phyloP scores from a whole-genome alignment of 106 monocot genomes.

The Dioscorea dumetorum region DNA sequence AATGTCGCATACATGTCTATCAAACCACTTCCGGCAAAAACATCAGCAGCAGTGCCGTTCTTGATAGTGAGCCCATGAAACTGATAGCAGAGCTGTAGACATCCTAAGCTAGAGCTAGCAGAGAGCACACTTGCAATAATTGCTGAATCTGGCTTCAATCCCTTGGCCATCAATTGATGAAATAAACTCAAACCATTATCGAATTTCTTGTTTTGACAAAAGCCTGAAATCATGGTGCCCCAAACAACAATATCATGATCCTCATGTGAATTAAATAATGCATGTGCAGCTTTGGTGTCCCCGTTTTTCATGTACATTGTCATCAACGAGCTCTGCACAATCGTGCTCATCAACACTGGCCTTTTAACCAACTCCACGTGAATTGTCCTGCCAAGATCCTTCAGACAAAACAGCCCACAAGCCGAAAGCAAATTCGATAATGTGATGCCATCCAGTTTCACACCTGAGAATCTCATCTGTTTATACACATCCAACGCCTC shows the following conservation, averaged over 20 bases:
- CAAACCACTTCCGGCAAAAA: slow-evolving; percentile 29
- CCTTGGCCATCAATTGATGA: slow-evolving; percentile 17
- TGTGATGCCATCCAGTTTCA: slow-evolving; percentile 26
- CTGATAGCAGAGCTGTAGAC: slow-evolving; percentile 17
- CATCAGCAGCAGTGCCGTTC: slow-evolving; percentile 16
- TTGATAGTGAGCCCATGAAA: slow-evolving; percentile 32
- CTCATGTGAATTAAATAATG: slow-evolving; percentile 21
- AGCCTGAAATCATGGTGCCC: slow-evolving; percentile 44
- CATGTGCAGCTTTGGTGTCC: slow-evolving; percentile 6
- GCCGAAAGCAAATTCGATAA: slow-evolving; percentile 31
- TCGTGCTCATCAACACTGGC: slow-evolving; percentile 6
- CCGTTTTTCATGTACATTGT: slow-evolving; percentile 46
- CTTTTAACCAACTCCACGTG: slow-evolving; percentile 40
- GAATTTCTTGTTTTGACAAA: slow-evolving; percentile 22
- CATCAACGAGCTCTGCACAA: slow-evolving; percentile 27
- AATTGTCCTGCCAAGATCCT: slow-evolving; percentile 22
- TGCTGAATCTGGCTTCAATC: slow-evolving; percentile 20
- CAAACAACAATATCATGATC: slow-evolving; percentile 27
- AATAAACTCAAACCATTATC: slow-evolving; percentile 19
- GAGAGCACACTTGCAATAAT: slow-evolving; percentile 19
- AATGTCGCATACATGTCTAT: slow-evolving; percentile 43
- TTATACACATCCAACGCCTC: slow-evolving; percentile 25
- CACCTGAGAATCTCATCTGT: slow-evolving; percentile 7
- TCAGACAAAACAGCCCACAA: slow-evolving; percentile 7
- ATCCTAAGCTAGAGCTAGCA: slow-evolving; percentile 15